Base-by-base conservation (phyloP, 108 stramenopile genomes). In the Skeletonema tropicum region DNA sequence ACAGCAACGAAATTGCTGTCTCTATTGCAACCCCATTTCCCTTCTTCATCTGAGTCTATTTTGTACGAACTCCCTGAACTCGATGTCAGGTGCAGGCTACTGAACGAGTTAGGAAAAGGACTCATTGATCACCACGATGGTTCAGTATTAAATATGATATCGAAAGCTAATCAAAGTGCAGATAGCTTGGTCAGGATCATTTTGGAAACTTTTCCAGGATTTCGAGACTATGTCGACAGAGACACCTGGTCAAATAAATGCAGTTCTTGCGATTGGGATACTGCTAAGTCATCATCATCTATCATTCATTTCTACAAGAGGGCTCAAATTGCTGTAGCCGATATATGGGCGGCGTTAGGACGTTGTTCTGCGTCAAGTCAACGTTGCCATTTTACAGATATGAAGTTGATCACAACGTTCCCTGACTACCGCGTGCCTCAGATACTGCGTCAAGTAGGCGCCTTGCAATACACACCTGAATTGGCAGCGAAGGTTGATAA, bases 391-490 rank as follows among this genome's bases (percentile, higher is more conserved):
- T 90, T 90, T 79, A 39, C 48, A 23, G 89, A 90, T 64, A 84
- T 88, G 55, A 21, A 77, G 39, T 71, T 79, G 29, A 38, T 97
- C 38, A 96, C 97, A 3, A 96, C 93, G 57, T 97, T 97, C 83
- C 94, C 97, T 30, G 97, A 97, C 71, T 97, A 97, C 74, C 88
- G 97, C 25, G 90, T 97, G 0, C 97, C 97, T 31, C 97, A 97
- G 71, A 68, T 97, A 15, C 77, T 97, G 17, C 90, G 95, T 0
- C 84, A 93, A 73, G 70, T 74, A 29, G 79, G 74, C 38, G 87
- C 89, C n/a, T 45, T 97, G 64, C 57, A 84, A 52, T 97, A 97
- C 69, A 60, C 61, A n/a, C 74, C 83, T 10, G 41, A 42, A 3
- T 70, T 97, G 38, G 81, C 83, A 14, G 38, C 33, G 3, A 55